phyloP scores from a whole-genome alignment of 345 rosid species.

The Eucalyptus camaldulensis region DNA sequence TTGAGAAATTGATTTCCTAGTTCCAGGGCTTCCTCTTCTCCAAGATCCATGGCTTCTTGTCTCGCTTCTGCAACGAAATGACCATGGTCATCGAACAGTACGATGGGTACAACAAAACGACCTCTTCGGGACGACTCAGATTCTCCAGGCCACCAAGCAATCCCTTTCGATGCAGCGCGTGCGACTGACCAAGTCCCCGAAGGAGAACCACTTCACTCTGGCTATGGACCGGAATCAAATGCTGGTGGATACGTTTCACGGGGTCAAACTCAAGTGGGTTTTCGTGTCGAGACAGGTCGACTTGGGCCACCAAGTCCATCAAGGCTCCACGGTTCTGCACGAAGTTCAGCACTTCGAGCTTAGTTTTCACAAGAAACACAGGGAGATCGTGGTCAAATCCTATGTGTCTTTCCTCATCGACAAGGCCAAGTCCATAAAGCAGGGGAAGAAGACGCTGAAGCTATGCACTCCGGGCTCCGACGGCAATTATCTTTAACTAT shows the following conservation, averaged over 20 bases:
- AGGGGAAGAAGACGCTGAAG: too few relatives aligned
- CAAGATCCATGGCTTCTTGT: conserved; percentile 10
- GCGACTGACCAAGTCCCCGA: conserved; percentile 35
- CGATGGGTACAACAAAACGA: conserved; percentile 30
- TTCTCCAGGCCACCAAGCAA: conserved; percentile 19
- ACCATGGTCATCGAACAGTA: conserved; percentile 29
- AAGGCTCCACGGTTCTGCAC: too few relatives aligned
- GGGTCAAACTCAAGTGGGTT: neutral
- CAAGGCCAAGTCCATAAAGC: too few relatives aligned
- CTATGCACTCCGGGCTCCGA: too few relatives aligned
- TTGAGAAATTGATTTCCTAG: too few relatives aligned
- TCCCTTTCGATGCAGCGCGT: conserved; percentile 25
- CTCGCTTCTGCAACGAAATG: conserved; percentile 28
- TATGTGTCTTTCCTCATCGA: too few relatives aligned
- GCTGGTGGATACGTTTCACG: conserved; percentile 32
- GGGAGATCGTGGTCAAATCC: too few relatives aligned
- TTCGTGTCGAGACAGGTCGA: too few relatives aligned
- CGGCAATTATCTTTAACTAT: too few relatives aligned
- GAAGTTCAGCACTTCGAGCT: too few relatives aligned
- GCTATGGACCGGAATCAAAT: conserved; percentile 37
- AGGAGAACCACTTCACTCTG: conserved; percentile 26
- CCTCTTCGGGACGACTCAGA: conserved; percentile 25
- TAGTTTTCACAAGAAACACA: too few relatives aligned
- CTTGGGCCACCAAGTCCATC: too few relatives aligned
- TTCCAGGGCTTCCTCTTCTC: neutral